Evolutionary conservation across 352 stramenopile species (phyloP).

Genomic region (Phytophthora tentaculata): DNA sequence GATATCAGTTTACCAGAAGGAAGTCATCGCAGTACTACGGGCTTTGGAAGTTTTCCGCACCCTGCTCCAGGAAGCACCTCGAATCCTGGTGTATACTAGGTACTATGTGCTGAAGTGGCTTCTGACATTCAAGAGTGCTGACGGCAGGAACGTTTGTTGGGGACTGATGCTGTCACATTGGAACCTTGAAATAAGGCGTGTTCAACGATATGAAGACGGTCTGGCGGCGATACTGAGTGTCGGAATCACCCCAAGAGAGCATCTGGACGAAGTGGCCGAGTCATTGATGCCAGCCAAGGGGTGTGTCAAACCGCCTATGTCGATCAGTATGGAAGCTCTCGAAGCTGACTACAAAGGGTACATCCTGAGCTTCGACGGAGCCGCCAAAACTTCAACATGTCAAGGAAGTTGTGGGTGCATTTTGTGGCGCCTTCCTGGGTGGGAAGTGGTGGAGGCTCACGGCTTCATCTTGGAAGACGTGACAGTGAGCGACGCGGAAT

Average conservation of each 20-base stretch:
- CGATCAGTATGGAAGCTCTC: no score
- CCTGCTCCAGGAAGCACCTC: not conserved
- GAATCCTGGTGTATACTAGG: not conserved
- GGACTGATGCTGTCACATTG: constrained; percentile 6
- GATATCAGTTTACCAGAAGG: no score
- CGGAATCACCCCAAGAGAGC: constrained; percentile 19
- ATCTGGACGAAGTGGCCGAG: constrained; percentile 7
- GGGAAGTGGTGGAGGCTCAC: no score
- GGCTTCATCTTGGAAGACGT: constrained; percentile 5
- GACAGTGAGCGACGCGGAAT: not conserved
- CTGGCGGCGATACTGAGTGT: no score
- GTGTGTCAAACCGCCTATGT: not conserved
- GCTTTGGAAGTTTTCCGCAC: not conserved
- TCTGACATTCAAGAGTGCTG: not conserved
- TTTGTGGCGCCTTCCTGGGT: no score
- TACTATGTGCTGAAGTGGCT: constrained; percentile 19
- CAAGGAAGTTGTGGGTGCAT: no score
- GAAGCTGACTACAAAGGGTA: no score
- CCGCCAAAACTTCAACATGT: no score
- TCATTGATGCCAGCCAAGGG: constrained; percentile 16
- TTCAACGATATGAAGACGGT: constrained; percentile 3
- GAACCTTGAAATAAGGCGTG: constrained; percentile 1
- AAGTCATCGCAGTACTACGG: not conserved
- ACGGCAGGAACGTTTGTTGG: not conserved
- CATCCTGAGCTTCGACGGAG: no score